Evolutionary conservation across 2,329 filamentous ascomycete genomes (phyloP).

Genomic region (Hypoxylon sp.): DNA sequence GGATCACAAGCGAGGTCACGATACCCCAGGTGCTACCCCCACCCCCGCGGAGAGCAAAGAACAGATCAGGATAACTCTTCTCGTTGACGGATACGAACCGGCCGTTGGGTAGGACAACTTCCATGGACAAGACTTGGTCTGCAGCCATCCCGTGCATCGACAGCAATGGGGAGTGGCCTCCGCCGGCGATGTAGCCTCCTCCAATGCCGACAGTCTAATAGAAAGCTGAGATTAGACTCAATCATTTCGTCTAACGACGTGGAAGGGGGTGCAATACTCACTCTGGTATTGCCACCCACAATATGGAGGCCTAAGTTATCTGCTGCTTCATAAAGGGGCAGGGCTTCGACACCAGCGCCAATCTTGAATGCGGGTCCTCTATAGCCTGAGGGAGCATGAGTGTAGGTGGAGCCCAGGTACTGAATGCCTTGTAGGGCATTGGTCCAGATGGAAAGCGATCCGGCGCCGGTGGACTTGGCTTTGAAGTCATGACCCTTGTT

Average conservation of each 20-base stretch:
- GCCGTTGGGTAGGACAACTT: conserved; percentile 62
- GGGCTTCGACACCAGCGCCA: conserved; percentile 66
- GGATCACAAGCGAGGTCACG: conserved; percentile 55
- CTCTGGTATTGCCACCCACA: conserved; percentile 64
- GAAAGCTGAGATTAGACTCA: conserved; percentile 20
- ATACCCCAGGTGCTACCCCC: conserved; percentile 59
- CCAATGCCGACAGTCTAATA: conserved; percentile 60
- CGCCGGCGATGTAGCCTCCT: conserved; percentile 61
- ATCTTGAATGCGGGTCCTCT: conserved; percentile 65
- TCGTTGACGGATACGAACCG: conserved; percentile 56
- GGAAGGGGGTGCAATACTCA: conserved; percentile 10
- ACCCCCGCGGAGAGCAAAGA: conserved; percentile 63
- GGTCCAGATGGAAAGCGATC: conserved; percentile 55
- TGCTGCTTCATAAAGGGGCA: conserved; percentile 65
- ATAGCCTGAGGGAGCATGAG: conserved; percentile 35
- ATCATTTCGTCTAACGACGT: not conserved
- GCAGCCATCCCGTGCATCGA: conserved; percentile 61
- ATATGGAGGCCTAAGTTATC: conserved; percentile 60
- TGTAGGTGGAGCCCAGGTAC: conserved; percentile 50
- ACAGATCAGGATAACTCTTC: conserved; percentile 60
- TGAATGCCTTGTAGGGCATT: conserved; percentile 52
- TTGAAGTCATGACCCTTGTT: conserved; percentile 67
- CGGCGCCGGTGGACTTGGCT: conserved; percentile 54
- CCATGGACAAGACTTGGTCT: conserved; percentile 63
- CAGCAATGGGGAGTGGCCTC: conserved; percentile 65